phyloP scores from a whole-genome alignment of 2,329 filamentous ascomycete species.

The Hypoxylon sp. region DNA sequence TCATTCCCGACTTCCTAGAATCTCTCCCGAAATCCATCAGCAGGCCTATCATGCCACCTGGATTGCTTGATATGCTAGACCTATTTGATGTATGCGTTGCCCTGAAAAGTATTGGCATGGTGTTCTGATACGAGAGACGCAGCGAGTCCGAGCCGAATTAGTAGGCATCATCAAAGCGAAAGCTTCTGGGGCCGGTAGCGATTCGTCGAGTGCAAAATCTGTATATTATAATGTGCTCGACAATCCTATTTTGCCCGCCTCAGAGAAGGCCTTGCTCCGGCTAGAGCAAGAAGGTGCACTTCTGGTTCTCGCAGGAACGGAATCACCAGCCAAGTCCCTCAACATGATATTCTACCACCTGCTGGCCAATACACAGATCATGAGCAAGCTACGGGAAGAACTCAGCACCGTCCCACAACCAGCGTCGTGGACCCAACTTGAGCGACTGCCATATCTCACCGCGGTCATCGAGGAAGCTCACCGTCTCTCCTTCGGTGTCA shows the following conservation, averaged over 20 bases:
- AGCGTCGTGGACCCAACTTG: slow-evolving; percentile 37
- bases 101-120: slow-evolving; percentile 45
- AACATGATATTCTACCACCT: slow-evolving; percentile 47
- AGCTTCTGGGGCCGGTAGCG: slow-evolving; percentile 45
- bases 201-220: slow-evolving; percentile 45
- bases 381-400: slow-evolving; percentile 47
- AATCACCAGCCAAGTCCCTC: slow-evolving; percentile 47
- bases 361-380: slow-evolving; percentile 46
- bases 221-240: slow-evolving; percentile 46
- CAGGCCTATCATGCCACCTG: slow-evolving; percentile 48
- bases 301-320: slow-evolving; percentile 48
- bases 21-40: slow-evolving; percentile 48
- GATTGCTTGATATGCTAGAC: slow-evolving; percentile 48
- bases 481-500: slow-evolving; percentile 48
- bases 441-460: slow-evolving; percentile 49
- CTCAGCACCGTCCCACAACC: slow-evolving; percentile 38
- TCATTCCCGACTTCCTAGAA: slow-evolving; percentile 49
- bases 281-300: slow-evolving; percentile 47
- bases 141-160: slow-evolving; percentile 48
- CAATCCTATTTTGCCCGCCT: slow-evolving; percentile 44
- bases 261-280: slow-evolving; percentile 46
- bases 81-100: slow-evolving; percentile 49
- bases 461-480: slow-evolving; percentile 51
- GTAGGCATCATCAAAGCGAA: slow-evolving; percentile 41
- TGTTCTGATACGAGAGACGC: slow-evolving; percentile 47